Conservation (phyloP, 345 rosid species). For the Durio zibethinus region DNA sequence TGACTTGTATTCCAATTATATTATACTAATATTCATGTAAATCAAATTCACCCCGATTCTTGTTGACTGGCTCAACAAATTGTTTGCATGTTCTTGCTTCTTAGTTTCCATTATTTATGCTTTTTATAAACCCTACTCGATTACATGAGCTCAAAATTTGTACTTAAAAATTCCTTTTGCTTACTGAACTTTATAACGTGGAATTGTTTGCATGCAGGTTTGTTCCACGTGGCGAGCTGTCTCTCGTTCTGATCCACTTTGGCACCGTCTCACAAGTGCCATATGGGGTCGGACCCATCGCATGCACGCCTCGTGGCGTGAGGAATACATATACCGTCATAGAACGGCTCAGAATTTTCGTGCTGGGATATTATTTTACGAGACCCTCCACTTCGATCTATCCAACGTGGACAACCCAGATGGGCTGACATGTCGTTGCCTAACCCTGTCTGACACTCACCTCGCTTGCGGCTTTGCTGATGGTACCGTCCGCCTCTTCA, state of each 20-base stretch:
- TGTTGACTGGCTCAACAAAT: background rate
- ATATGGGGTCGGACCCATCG: conserved; percentile 57
- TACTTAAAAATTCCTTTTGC: background rate
- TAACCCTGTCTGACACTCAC: conserved; percentile 62
- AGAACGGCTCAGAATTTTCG: conserved; percentile 65
- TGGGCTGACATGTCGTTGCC: conserved; percentile 69
- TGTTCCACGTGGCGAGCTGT: conserved; percentile 91
- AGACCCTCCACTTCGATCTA: conserved; percentile 58
- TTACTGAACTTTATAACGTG: background rate
- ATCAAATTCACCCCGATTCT: background rate
- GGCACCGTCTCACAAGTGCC: conserved; percentile 54
- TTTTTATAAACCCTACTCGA: background rate
- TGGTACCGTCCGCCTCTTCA: conserved; percentile 74
- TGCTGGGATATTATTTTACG: conserved; percentile 30
- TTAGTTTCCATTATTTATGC: background rate
- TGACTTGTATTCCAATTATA: background rate
- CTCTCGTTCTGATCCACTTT: conserved; percentile 67
- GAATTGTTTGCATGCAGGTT: conserved; percentile 38
- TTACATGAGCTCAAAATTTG: background rate
- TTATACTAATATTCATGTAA: background rate
- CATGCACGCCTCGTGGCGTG: conserved; percentile 60
- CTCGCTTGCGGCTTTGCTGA: conserved; percentile 85
- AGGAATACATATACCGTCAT: conserved; percentile 62
- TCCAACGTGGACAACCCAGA: conserved; percentile 51
- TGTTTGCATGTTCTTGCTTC: background rate